A percentile compares a stretch with the other conserved stretches of the same genome.
Conservation (phyloP, 2,329 filamentous ascomycete species). For the Graphilbum sp. region DNA sequence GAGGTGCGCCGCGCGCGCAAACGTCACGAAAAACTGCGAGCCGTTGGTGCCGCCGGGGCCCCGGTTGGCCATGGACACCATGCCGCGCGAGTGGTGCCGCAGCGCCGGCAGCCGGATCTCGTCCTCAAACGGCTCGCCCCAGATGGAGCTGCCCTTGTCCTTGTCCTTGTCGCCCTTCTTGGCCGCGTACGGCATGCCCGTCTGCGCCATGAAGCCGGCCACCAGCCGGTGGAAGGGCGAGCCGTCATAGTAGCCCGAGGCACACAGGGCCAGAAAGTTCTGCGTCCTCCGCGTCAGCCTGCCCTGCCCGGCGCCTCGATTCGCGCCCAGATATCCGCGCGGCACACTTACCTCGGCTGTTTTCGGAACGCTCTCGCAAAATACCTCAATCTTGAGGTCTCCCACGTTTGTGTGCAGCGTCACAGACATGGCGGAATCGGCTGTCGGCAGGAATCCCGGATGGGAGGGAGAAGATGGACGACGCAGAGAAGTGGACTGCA, state of each 20-base stretch:
- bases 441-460: too few relatives aligned
- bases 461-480: too few relatives aligned
- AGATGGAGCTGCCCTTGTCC: slow-evolving; percentile 48
- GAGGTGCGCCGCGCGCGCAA: slow-evolving; percentile 62
- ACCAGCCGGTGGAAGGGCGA: slow-evolving; percentile 71
- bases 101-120: slow-evolving; percentile 55
- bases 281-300: slow-evolving; percentile 15
- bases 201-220: slow-evolving; percentile 66
- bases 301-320: neutral
- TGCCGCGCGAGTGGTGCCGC: slow-evolving; percentile 50
- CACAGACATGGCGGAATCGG: slow-evolving; percentile 36
- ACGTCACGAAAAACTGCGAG: slow-evolving; percentile 68
- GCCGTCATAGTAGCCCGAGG: slow-evolving; percentile 57
- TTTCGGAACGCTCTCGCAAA: slow-evolving; percentile 87
- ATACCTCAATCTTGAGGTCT: slow-evolving; percentile 88
- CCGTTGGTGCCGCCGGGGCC: slow-evolving; percentile 46
- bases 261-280: slow-evolving; percentile 82
- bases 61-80: slow-evolving; percentile 67
- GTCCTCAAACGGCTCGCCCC: slow-evolving; percentile 58
- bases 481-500: too few relatives aligned
- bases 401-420: slow-evolving; percentile 77
- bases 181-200: slow-evolving; percentile 38
- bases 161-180: slow-evolving; percentile 36
- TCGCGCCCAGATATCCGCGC: too few relatives aligned
- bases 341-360: slow-evolving; percentile 54